Percentiles rank a stretch among this genome's conserved stretches.
phyloP scores from a whole-genome alignment of 371 early-diverging fungal genomes.

The Circinella minor region DNA sequence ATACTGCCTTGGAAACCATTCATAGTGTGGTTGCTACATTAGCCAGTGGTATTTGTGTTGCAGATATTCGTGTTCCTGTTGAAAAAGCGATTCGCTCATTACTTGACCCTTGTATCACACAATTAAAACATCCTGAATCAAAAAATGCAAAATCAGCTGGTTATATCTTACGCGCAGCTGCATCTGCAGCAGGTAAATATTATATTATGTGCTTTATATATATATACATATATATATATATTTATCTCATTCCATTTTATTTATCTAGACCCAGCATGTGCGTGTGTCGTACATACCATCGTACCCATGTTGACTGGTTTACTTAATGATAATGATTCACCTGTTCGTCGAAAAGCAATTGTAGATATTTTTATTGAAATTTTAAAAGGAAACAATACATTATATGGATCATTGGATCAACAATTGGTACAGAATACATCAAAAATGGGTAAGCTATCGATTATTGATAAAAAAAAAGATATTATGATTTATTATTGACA shows the following conservation, averaged over 20 bases:
- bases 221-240: background rate
- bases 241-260: background rate
- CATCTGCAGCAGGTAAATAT: slow-evolving; percentile 64
- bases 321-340: slow-evolving; percentile 51
- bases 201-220: background rate
- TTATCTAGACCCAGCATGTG: slow-evolving; percentile 63
- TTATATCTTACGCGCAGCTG: slow-evolving; percentile 66
- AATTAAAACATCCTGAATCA: slow-evolving; percentile 74
- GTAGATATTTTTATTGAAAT: slow-evolving; percentile 70
- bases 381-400: slow-evolving; percentile 57
- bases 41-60: slow-evolving; percentile 36
- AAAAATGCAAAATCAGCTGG: slow-evolving; percentile 74
- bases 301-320: slow-evolving; percentile 60
- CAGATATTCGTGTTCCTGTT: slow-evolving; percentile 42
- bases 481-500: no score
- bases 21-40: slow-evolving; percentile 64
- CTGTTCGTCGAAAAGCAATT: slow-evolving; percentile 64
- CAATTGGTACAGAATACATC: background rate
- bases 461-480: no score
- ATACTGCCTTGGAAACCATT: slow-evolving; percentile 60
- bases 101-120: slow-evolving; percentile 66
- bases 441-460: slow-evolving; percentile 10
- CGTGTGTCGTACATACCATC: slow-evolving; percentile 53
- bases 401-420: slow-evolving; percentile 50
- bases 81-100: slow-evolving; percentile 67